Evolutionary conservation across 2,329 filamentous ascomycete genomes (phyloP).

Genomic region (Exophiala phaeomuriformis): DNA sequence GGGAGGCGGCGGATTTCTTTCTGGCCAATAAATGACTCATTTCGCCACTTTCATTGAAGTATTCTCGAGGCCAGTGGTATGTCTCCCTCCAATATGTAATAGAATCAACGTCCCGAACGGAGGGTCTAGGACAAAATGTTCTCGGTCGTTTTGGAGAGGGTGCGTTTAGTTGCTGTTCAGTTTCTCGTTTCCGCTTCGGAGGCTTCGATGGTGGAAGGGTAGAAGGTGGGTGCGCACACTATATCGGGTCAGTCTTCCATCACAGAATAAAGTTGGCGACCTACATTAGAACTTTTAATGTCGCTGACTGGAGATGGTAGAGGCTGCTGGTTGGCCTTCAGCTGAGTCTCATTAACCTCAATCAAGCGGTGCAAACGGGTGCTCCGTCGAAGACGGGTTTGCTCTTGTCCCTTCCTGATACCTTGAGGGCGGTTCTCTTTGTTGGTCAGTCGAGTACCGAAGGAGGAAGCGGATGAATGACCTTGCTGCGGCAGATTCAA

Average conservation of each 20-base stretch:
- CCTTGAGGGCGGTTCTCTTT: conserved; percentile 5
- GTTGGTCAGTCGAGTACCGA: conserved; percentile 6
- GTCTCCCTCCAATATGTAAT: conserved; percentile 28
- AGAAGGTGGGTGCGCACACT: conserved; percentile 1
- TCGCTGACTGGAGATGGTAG: conserved; percentile 11
- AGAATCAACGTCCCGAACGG: conserved; percentile 23
- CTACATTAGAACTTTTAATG: conserved; percentile 2
- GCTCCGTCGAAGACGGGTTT: conserved; percentile 8
- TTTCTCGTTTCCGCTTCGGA: conserved; percentile 9
- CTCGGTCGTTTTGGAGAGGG: conserved; percentile 9
- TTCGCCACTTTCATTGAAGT: conserved; percentile 22
- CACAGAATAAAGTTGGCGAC: neutral
- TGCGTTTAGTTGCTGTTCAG: conserved; percentile 1
- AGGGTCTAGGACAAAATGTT: no score
- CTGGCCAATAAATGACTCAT: conserved; percentile 32
- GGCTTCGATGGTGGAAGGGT: conserved; percentile 4
- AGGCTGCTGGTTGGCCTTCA: conserved; percentile 1
- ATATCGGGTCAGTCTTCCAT: conserved; percentile 4
- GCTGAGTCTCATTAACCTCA: conserved; percentile 6
- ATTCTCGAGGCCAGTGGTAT: conserved; percentile 28
- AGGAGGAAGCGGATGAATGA: conserved; percentile 6
- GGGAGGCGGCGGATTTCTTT: conserved; percentile 16
- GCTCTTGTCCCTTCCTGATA: conserved; percentile 12
- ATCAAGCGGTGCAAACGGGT: conserved; percentile 4
- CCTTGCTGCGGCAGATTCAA: conserved; percentile 2